Conservation (phyloP, 1,139 yeast species). For the Candida smagusa region DNA sequence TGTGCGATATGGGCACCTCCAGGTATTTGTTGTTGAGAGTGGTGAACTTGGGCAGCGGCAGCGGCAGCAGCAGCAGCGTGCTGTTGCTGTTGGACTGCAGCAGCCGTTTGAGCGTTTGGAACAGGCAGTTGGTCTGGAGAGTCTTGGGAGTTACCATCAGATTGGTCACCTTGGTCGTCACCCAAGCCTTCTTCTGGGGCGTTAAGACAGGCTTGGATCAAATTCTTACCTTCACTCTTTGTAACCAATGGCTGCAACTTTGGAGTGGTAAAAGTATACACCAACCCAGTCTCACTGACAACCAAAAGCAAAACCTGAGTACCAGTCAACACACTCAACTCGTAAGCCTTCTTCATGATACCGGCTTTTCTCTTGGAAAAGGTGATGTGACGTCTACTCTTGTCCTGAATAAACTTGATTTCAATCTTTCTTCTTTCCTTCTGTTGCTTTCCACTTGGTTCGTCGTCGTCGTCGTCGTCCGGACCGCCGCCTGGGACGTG, state of each 20-base stretch:
- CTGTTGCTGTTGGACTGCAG: slow-evolving; percentile 23
- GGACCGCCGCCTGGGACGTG: slow-evolving; percentile 25
- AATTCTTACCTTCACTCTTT: slow-evolving; percentile 92
- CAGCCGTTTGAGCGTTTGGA: slow-evolving; percentile 28
- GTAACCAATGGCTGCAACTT: slow-evolving; percentile 96
- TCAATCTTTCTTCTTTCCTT: slow-evolving; percentile 96
- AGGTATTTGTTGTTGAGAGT: slow-evolving; percentile 37
- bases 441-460: slow-evolving; percentile 47
- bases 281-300: slow-evolving; percentile 95
- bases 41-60: slow-evolving; percentile 19
- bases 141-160: slow-evolving; percentile 47
- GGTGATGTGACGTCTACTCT: slow-evolving; percentile 95
- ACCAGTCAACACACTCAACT: slow-evolving; percentile 90
- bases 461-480: slow-evolving; percentile 73
- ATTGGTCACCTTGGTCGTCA: slow-evolving; percentile 64
- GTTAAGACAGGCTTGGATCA: slow-evolving; percentile 94
- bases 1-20: slow-evolving; percentile 47
- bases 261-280: slow-evolving; percentile 98
- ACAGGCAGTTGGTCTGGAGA: slow-evolving; percentile 42
- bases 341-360: slow-evolving; percentile 98
- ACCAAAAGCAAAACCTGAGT: slow-evolving; percentile 92
- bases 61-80: slow-evolving; percentile 18
- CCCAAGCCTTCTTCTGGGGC: slow-evolving; percentile 75
- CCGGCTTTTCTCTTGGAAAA: slow-evolving; percentile 98
- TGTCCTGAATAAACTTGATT: slow-evolving; percentile 94